Evolutionary conservation across 352 stramenopile genomes (phyloP).

Genomic region (Salisapilia sapeloensis): DNA sequence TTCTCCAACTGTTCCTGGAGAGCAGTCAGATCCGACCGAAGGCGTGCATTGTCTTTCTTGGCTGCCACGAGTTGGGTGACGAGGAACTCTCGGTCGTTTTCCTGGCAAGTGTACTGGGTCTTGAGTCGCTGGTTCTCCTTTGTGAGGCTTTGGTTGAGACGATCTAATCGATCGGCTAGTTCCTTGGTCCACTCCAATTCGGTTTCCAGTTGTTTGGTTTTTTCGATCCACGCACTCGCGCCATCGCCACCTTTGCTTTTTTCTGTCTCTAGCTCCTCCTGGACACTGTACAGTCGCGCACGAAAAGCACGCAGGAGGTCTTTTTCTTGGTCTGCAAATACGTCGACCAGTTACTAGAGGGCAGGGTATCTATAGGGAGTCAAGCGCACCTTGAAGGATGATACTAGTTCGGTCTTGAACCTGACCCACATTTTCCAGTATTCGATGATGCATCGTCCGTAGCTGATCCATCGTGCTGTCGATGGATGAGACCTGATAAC

Average conservation of each 20-base stretch:
- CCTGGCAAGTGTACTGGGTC: conserved; percentile 83
- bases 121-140: conserved; percentile 81
- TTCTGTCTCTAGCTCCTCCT: conserved; percentile 85
- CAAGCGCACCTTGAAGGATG: conserved; percentile 46
- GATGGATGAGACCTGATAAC: too few species aligned
- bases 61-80: conserved; percentile 83
- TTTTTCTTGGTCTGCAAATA: conserved; percentile 63
- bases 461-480: conserved; percentile 72
- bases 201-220: conserved; percentile 78
- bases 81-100: conserved; percentile 89
- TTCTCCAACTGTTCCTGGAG: conserved; percentile 37
- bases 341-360: not conserved
- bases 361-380: not conserved
- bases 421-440: conserved; percentile 80
- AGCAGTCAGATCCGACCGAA: conserved; percentile 39
- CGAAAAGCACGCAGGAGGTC: conserved; percentile 82
- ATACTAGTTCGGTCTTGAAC: conserved; percentile 83
- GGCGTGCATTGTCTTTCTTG: conserved; percentile 83
- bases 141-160: conserved; percentile 80
- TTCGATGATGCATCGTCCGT: conserved; percentile 65
- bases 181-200: conserved; percentile 85
- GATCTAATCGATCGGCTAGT: conserved; percentile 76
- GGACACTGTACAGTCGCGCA: conserved; percentile 83
- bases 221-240: conserved; percentile 83
- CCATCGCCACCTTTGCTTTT: conserved; percentile 84